Evolutionary conservation across 1,284 basidiomycete genomes (phyloP), one percentile per base, ranked within the genome.

Genomic region (Ustilago nuda): DNA sequence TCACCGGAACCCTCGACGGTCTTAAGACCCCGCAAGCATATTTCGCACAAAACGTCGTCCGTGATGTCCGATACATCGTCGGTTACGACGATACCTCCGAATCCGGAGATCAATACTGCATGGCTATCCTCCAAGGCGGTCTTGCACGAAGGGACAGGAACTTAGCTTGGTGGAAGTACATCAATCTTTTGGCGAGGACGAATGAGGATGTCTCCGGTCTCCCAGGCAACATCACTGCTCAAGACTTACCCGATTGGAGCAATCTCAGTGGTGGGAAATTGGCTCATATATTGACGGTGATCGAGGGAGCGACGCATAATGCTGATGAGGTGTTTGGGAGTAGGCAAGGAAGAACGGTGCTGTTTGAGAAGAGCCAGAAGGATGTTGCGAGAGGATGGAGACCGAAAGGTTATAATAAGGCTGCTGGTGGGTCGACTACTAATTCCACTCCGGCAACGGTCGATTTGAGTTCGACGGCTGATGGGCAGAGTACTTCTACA

Each of bases 111-210:
- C 80, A 82, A 53, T 79, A 80, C 66, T 85, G 84, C 61, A 83
- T 83, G 82, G 84, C 83, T 5, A 41, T 78, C 7, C 63, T 84
- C 3, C 83, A 83, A 56, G 84, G 84, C 32, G 84, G 84, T 7
- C 58, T 63, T 0, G 70, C 72, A 12, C 63, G 84, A 1, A 59
- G 83, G 5, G 82, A 85, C 61, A 66, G 84, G 6, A 84, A 83
- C 57, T 55, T 85, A 35, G 71, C 68, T 33, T 85, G 82, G 80
- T 85, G 82, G 82, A 76, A 79, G 63, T 84, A 84, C 71, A 73
- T 84, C 57, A 84, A 84, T 60, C 63, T 64, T 39, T 67, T 85
- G 4, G 82, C 81, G 2, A 19, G 77, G 0, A 84, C 82, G 4
- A 54, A 56, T 19, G 81, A 82, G 46, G 78, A 82, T 48, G 75